A percentile compares a stretch with the other conserved stretches of the same genome.
phyloP scores from a whole-genome alignment of 305 asterid species.

The Solanum chacoense region DNA sequence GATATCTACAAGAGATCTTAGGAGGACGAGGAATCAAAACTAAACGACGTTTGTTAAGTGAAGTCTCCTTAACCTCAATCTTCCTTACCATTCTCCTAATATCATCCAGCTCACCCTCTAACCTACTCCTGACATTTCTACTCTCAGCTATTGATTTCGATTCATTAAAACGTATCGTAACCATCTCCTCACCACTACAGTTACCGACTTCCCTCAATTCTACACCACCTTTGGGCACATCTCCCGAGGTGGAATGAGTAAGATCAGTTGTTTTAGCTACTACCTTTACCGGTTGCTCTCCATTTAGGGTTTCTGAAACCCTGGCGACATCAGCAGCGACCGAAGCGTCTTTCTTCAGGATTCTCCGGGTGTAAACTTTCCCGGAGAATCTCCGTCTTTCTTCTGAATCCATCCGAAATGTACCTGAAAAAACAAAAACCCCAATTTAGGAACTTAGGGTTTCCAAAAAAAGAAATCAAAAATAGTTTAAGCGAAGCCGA shows the following conservation, averaged over 20 bases:
- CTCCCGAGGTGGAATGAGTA: not conserved
- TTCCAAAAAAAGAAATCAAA: too few relatives aligned
- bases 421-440: not conserved
- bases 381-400: not conserved
- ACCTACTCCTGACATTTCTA: slow-evolving; percentile 6
- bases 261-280: not conserved
- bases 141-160: not conserved
- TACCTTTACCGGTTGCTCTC: not conserved
- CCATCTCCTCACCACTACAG: not conserved
- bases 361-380: not conserved
- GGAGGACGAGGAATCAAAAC: not conserved
- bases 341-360: not conserved
- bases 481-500: accelerated
- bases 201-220: not conserved
- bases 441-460: not conserved
- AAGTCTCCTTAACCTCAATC: not conserved
- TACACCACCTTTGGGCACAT: not conserved
- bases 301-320: not conserved
- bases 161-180: slow-evolving; percentile 11
- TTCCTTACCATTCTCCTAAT: slow-evolving; percentile 10
- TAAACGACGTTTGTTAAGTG: not conserved
- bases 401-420: not conserved
- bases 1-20: not conserved
- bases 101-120: slow-evolving; percentile 15
- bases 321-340: not conserved